Base-by-base conservation (phyloP, 2,329 filamentous ascomycete species). In the Juglanconis oblonga region DNA sequence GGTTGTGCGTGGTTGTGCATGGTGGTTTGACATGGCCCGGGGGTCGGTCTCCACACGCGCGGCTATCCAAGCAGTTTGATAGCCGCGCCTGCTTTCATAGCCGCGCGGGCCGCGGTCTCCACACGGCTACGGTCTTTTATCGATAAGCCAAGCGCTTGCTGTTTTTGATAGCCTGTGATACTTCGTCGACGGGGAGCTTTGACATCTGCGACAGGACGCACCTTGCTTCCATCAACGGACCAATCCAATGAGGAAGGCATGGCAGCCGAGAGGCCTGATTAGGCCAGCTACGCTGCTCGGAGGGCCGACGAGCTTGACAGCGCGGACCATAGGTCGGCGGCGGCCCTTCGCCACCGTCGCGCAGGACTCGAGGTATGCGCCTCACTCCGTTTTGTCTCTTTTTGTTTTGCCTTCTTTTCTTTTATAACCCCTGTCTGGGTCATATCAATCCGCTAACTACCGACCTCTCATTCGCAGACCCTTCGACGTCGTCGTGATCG, bases 401-500 rank as follows among this genome's bases (percentile, higher is more conserved):
- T 24, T 24, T 24, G 17, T 24, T 1, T 2, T 24, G 17, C 17
- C 17, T 24, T 24, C 17, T 24, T 2, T 24, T 24, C 17, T 24
- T 24, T 24, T 24, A 2, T 24, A 24, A 24, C 17, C 17, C 17
- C 17, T 24, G 17, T 24, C 17, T 24, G 17, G 17, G 2, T 24
- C 17, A 24, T 24, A 4, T 47, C 31, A 31, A n/a, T 35, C 31
- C 11, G 14, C 36, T 31, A 31, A 42, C 44, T 4, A 55, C 51
- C 24, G 33, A 3, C 11, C n/a, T 36, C 8, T 32, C 2, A 5
- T 4, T 13, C 4, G 36, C 63, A 91, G 88, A 61, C 82, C 85
- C 1, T 96, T 90, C 71, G 94, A 99, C 83, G 95, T 99, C 53
- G 82, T 99, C 40, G 93, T 99, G 2, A 92, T 99, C 64, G 95